These are phyloP conservation scores for Pueraria montana DNA, from an alignment of 306 rosid genomes.

Conservation along the genomic window DNA sequence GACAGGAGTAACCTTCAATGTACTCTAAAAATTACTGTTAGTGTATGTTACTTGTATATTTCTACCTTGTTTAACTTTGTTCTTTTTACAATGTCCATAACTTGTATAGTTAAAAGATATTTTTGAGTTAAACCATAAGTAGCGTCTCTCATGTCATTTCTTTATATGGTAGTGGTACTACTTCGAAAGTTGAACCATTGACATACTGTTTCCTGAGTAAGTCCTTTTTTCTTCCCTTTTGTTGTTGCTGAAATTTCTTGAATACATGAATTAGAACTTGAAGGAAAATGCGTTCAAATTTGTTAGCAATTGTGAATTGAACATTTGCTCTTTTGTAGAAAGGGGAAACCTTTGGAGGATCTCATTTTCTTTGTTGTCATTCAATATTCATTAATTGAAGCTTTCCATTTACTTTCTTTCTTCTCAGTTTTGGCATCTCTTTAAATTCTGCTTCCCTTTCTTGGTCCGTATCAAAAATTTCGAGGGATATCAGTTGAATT, in stretches of 20 bases:
- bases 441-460: neutral
- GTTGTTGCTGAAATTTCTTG: neutral
- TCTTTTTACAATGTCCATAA: constrained; percentile 35
- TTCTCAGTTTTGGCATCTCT: neutral
- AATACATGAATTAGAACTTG: neutral
- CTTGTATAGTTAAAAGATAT: constrained; percentile 44
- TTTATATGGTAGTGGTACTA: constrained; percentile 2
- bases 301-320: neutral
- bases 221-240: neutral
- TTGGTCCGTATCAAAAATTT: neutral
- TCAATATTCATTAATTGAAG: neutral
- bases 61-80: constrained; percentile 30
- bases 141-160: constrained; percentile 30
- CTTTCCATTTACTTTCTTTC: neutral
- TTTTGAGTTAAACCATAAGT: constrained; percentile 20
- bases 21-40: neutral
- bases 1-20: constrained; percentile 47
- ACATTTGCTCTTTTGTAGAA: neutral
- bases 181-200: constrained; percentile 23
- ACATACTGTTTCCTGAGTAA: neutral
- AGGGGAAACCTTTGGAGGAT: neutral
- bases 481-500: neutral
- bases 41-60: constrained; percentile 43
- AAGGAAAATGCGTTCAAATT: neutral
- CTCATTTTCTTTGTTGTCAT: neutral